Base-by-base conservation (phyloP, 768 basidiomycete species). In the Agaricus subrufescens region DNA sequence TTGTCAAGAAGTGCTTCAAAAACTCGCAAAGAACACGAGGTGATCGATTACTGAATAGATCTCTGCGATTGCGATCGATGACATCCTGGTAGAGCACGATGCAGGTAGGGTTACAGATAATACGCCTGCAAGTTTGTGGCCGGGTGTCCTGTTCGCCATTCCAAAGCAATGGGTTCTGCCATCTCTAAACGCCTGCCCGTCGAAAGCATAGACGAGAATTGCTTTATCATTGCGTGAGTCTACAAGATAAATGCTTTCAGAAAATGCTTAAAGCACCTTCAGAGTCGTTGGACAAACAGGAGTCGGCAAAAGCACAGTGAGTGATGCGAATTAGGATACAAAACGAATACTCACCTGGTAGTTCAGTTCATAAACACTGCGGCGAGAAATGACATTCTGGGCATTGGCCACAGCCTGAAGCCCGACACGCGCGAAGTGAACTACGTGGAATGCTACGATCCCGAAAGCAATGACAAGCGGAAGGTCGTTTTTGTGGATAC, bases 351-450 rank as follows among this genome's bases (percentile, higher is more conserved):
- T 48, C 46, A 55, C 26, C 5, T 14, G 31, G 14, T 6, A 23
- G 14, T 19, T 4, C 27, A 61, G 60, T 61, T 61, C 31, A 58
- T 61, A 37, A 61, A 61, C 31, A 48, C 45, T 19, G 60, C 49
- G 25, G 34, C 40, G 1, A 50, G 54, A 11, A 27, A 40, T 12
- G 30, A 48, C 5, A 50, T 45, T n/a, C 30, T 54, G 1, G 12
- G 11, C 1, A 40, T 56, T 23, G 30, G 48, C 1, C 46, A 52
- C 39, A n/a, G 37, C 9, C 52, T 60, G 4, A 51, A 46, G 34
- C 56, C 60, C 0, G 50, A 51, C n/a, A 44, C 52, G 12, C 44
- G 23, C 12, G 53, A 58, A 12, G 46, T 61, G 3, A 31, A 31
- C 4, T 44, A 52, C 40, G 45, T 55, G 15, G 53, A n/a, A 46